phyloP scores from a whole-genome alignment of 2,329 filamentous ascomycete genomes.

The Aspergillus niger region DNA sequence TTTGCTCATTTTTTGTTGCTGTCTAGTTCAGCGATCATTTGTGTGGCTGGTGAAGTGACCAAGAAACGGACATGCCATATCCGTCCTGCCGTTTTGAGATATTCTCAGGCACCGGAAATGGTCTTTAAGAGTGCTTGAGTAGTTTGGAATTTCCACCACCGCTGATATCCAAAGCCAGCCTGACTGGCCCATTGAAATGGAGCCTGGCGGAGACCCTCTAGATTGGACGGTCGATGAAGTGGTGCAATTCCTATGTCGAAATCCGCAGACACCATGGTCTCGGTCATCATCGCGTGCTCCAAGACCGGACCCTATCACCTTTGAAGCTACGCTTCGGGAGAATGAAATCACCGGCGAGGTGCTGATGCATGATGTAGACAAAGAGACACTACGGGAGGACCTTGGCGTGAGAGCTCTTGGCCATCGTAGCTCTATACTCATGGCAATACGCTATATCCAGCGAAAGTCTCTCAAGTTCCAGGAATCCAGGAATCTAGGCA shows the following conservation, averaged over 20 bases:
- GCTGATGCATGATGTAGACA: constrained; percentile 61
- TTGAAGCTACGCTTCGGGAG: constrained; percentile 61
- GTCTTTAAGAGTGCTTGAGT: background rate
- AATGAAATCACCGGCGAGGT: constrained; percentile 67
- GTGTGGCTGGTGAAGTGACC: background rate
- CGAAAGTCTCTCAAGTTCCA: constrained; percentile 55
- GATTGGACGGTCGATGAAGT: constrained; percentile 71
- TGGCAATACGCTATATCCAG: constrained; percentile 61
- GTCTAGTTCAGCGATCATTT: background rate
- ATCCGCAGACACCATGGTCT: constrained; percentile 48
- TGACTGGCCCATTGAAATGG: constrained; percentile 25
- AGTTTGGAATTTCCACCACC: background rate
- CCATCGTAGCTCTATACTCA: constrained; percentile 59
- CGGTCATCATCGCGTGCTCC: constrained; percentile 29
- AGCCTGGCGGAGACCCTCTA: constrained; percentile 64
- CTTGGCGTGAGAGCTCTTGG: constrained; percentile 61
- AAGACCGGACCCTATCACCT: constrained; percentile 54
- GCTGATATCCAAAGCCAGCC: background rate
- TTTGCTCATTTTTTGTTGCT: background rate
- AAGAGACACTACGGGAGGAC: constrained; percentile 53
- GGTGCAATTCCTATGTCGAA: constrained; percentile 64
- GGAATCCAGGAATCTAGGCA: background rate
- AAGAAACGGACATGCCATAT: background rate
- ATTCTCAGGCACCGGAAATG: background rate
- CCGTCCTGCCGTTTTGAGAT: background rate